Evolutionary conservation across 805 yeast genomes (phyloP), one percentile per base, ranked within the genome.

Genomic region (Zygosaccharomyces siamensis): DNA sequence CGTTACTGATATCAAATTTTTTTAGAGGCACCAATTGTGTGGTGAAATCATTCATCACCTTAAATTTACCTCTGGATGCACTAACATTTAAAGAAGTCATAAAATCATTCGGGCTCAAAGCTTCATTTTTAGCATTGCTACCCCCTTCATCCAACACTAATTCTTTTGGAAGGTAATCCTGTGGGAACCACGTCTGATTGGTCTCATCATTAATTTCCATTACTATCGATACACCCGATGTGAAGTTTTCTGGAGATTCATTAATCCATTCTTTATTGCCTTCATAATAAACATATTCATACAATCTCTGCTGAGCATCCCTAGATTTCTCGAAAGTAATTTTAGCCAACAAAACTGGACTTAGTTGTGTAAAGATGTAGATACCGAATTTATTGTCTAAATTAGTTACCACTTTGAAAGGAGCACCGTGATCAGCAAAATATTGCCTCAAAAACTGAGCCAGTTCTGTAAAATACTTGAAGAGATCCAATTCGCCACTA

Each of bases 401-500:
- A 48, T 66, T 66, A 5, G 62, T 58, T 28, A 44, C 47, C 2
- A 65, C 55, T 16, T 51, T 49, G 39, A 55, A 53, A 5, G 54
- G 41, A 23, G 57, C 36, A 3, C 49, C 28, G n/a, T 52, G 48
- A 12, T 55, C 60, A 2, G 37, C 41, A n/a, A 63, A 54, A 43
- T 51, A 62, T 2, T 57, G 49, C 20, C 55, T 45, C 3, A 64
- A 41, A 20, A 53, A 58, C 26, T 52, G 56, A 36, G 61, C 54
- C 10, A 64, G 40, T 41, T 63, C 66, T 2, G 68, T 66, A 42
- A 55, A 65, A 46, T 66, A 66, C 37, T 56, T 65, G 55, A 66
- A 66, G 3, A 66, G 53, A 48, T 66, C 70, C 7, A 66, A 45
- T 39, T 58, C 59, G 7, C 62, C 64, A 11, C 42, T 43, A 28